Evolutionary conservation across 148 eudicot genomes (phyloP).

Genomic region (Vaccinium corymbosum): DNA sequence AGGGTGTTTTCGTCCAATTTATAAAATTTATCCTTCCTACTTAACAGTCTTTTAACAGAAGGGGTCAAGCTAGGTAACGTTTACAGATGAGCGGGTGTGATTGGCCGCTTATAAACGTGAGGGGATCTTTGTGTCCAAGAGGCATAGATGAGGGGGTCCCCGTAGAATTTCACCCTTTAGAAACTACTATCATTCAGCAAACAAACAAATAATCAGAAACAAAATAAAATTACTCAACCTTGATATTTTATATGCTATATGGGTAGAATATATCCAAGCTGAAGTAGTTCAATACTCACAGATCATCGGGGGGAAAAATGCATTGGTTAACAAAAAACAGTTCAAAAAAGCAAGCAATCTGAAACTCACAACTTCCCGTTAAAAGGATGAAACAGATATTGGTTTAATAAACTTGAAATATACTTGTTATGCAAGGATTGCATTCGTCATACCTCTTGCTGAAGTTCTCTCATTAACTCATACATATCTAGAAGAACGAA

Average conservation of each 20-base stretch:
- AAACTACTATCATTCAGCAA: not conserved
- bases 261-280: not conserved
- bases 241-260: not conserved
- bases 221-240: not conserved
- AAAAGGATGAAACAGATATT: not conserved
- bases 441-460: constrained; percentile 59
- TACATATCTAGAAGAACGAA: constrained; percentile 97
- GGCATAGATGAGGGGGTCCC: too few relatives aligned
- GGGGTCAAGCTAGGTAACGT: too few relatives aligned
- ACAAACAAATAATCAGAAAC: not conserved
- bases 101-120: too few relatives aligned
- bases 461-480: constrained; percentile 92
- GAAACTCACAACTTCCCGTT: not conserved
- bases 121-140: too few relatives aligned
- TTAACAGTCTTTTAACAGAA: too few relatives aligned
- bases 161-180: not conserved
- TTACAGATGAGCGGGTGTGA: too few relatives aligned
- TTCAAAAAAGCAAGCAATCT: not conserved
- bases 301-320: not conserved
- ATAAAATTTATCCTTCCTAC: too few relatives aligned
- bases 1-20: too few relatives aligned
- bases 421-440: not conserved
- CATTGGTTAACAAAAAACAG: not conserved
- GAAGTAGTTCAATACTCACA: not conserved
- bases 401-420: constrained; percentile 7